Evolutionary conservation across 2,329 filamentous ascomycete species (phyloP).

Genomic region (Pochonia chlamydosporia): DNA sequence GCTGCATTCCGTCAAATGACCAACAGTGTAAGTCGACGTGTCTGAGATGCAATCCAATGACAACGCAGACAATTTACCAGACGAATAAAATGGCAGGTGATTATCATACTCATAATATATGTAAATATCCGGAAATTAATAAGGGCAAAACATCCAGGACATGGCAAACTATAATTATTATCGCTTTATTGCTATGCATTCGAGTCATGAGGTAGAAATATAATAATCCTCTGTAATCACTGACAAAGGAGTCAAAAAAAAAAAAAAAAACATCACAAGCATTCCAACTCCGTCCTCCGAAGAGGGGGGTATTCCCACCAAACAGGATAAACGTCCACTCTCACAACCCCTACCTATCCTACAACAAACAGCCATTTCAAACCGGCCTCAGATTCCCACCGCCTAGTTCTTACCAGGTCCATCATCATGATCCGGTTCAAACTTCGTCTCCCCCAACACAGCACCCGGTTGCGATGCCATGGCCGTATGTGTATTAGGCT

Average conservation of each 20-base stretch:
- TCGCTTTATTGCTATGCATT: neutral
- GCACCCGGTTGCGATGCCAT: conserved; percentile 50
- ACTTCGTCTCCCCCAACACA: conserved; percentile 65
- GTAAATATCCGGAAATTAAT: too few relatives aligned
- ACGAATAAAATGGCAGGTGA: too few relatives aligned
- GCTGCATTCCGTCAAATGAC: too few relatives aligned
- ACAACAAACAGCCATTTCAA: neutral
- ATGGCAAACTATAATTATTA: neutral
- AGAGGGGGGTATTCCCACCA: neutral
- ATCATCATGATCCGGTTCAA: conserved; percentile 57
- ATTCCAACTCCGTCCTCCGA: neutral
- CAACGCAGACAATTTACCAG: too few relatives aligned
- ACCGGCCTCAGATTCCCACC: neutral
- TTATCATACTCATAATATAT: too few relatives aligned
- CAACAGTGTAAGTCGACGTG: too few relatives aligned
- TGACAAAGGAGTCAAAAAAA: neutral
- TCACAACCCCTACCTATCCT: neutral
- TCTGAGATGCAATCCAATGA: too few relatives aligned
- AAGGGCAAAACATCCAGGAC: too few relatives aligned
- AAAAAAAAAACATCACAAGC: neutral
- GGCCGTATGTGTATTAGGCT: conserved; percentile 48
- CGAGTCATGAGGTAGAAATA: too few relatives aligned
- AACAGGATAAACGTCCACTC: neutral
- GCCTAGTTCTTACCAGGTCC: conserved; percentile 22
- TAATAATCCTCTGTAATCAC: too few relatives aligned